Evolutionary conservation across 768 basidiomycete genomes (phyloP).

Genomic region (Leccinum ochraceum): DNA sequence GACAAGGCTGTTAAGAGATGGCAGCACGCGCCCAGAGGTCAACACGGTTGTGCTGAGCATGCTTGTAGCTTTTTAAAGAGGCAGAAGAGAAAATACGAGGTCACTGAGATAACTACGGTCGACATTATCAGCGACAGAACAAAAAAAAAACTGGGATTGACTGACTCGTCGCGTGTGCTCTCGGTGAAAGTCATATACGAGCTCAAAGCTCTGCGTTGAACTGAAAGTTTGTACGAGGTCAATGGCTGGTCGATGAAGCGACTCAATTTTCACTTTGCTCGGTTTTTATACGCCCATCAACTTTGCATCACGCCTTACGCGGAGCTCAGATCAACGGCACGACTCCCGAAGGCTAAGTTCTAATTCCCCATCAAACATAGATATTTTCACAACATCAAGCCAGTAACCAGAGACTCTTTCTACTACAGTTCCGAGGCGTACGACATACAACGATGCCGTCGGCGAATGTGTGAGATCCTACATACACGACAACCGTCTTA

Average conservation of each 20-base stretch:
- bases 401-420: slow-evolving; percentile 4
- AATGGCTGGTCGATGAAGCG: neutral
- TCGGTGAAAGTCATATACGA: slow-evolving; percentile 36
- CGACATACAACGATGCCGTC: slow-evolving; percentile 12
- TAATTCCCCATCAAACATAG: neutral
- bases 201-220: slow-evolving; percentile 17
- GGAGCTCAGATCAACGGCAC: neutral
- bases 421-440: slow-evolving; percentile 19
- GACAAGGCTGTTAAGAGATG: slow-evolving; percentile 18
- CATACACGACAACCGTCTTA: slow-evolving; percentile 22
- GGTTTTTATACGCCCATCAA: neutral
- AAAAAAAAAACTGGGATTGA: neutral
- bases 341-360: neutral
- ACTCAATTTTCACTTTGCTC: neutral
- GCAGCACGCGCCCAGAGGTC: slow-evolving; percentile 13
- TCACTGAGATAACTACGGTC: slow-evolving; percentile 31
- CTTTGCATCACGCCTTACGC: neutral
- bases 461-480: slow-evolving; percentile 20
- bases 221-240: neutral
- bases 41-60: slow-evolving; percentile 15
- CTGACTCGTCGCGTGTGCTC: slow-evolving; percentile 37
- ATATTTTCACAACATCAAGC: too few species aligned
- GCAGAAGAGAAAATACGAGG: slow-evolving; percentile 30
- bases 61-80: slow-evolving; percentile 13
- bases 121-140: slow-evolving; percentile 2